Conservation (phyloP, 768 basidiomycete genomes). For the Leucocoprinus birnbaumii region DNA sequence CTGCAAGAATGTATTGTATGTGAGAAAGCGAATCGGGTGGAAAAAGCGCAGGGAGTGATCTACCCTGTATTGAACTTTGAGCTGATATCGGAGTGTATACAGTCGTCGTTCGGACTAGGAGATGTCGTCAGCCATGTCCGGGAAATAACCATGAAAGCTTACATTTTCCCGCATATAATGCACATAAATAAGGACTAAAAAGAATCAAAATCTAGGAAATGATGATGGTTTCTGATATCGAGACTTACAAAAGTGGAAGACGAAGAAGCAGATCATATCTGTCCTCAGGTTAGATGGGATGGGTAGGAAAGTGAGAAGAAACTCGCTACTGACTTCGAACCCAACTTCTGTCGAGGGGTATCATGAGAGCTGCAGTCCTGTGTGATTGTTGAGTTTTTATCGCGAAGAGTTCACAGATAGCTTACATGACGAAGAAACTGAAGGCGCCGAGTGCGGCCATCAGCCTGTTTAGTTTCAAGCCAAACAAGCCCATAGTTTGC, state of each 20-base stretch:
- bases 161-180: slow-evolving; percentile 65
- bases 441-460: slow-evolving; percentile 59
- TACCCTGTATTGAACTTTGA: slow-evolving; percentile 69
- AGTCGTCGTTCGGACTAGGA: slow-evolving; percentile 64
- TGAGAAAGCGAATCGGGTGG: not conserved
- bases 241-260: slow-evolving; percentile 67
- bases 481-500: slow-evolving; percentile 71
- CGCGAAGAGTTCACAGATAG: not conserved
- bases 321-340: slow-evolving; percentile 28
- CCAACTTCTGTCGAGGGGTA: slow-evolving; percentile 32
- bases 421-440: slow-evolving; percentile 52
- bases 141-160: slow-evolving; percentile 17
- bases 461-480: slow-evolving; percentile 61
- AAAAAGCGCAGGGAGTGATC: slow-evolving; percentile 12
- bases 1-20: slow-evolving; percentile 18
- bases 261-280: slow-evolving; percentile 67
- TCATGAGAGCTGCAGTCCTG: slow-evolving; percentile 36
- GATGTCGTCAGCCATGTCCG: not conserved
- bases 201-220: slow-evolving; percentile 11
- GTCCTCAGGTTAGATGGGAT: slow-evolving; percentile 6
- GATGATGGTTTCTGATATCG: slow-evolving; percentile 6
- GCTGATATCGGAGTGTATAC: slow-evolving; percentile 68
- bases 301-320: not conserved
- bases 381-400: not conserved
- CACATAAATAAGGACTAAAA: slow-evolving; percentile 70